These are phyloP conservation scores for Geotrichum histeridarum DNA, from an alignment of 1,139 yeast genomes.

Conservation along the genomic window DNA sequence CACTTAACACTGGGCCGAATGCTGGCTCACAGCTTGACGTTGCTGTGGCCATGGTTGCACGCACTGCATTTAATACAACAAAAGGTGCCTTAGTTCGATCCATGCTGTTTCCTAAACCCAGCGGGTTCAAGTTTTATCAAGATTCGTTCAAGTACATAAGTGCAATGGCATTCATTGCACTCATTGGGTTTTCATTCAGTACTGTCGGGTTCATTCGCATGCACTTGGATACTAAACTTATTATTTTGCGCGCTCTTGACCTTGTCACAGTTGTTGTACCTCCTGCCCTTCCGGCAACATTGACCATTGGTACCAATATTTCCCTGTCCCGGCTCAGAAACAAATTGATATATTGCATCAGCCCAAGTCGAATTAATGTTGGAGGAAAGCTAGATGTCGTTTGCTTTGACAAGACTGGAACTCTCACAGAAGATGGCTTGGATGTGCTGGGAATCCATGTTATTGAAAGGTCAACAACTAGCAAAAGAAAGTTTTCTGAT, in stretches of 20 bases:
- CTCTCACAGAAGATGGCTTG: constrained; percentile 92
- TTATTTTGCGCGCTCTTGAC: constrained; percentile 85
- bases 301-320: constrained; percentile 93
- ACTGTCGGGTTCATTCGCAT: constrained; percentile 75
- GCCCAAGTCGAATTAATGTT: constrained; percentile 88
- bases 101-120: constrained; percentile 93
- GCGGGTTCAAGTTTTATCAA: constrained; percentile 85
- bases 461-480: constrained; percentile 19
- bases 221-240: constrained; percentile 62
- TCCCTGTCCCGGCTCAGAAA: constrained; percentile 71
- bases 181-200: constrained; percentile 75
- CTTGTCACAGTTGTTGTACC: constrained; percentile 95
- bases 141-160: constrained; percentile 96
- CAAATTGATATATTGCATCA: constrained; percentile 73
- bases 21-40: constrained; percentile 45
- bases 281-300: constrained; percentile 95
- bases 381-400: constrained; percentile 89
- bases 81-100: constrained; percentile 94
- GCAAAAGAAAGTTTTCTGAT: constrained; percentile 45
- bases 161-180: constrained; percentile 83
- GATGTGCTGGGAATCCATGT: constrained; percentile 83
- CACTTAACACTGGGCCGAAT: background rate
- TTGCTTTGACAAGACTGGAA: constrained; percentile 96
- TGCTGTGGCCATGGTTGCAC: constrained; percentile 79
- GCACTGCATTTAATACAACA: constrained; percentile 92